A percentile compares a stretch with the other conserved stretches of the same genome.
These are phyloP conservation scores for Physaria fendleri DNA, from an alignment of 345 rosid species.

Conservation along the genomic window DNA sequence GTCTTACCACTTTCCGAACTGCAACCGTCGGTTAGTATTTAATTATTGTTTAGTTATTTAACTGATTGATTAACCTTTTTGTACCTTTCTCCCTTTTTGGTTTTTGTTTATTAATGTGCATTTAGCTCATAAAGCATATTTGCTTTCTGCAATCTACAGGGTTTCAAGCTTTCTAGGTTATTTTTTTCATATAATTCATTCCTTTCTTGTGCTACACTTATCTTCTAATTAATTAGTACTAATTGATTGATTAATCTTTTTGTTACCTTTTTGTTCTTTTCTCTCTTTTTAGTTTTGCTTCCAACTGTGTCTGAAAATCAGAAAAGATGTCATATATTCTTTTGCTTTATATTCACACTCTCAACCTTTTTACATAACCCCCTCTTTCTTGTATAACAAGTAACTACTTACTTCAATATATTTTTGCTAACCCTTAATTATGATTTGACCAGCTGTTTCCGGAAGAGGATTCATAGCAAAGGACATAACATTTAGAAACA, in stretches of 20 bases:
- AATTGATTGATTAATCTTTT: constrained; percentile 6
- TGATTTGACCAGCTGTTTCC: constrained; percentile 55
- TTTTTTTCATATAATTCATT: not conserved
- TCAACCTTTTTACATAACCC: not conserved
- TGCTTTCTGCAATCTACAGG: constrained; percentile 27
- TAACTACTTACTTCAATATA: not conserved
- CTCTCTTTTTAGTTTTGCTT: constrained; percentile 15
- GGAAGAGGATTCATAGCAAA: constrained; percentile 86
- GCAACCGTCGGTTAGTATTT: constrained; percentile 74
- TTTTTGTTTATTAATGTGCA: constrained; percentile 10
- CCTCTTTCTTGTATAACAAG: constrained; percentile 5
- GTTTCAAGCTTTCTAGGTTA: constrained; percentile 2
- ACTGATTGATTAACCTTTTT: constrained; percentile 11
- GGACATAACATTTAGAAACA: constrained; percentile 78
- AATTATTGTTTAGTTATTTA: constrained; percentile 7
- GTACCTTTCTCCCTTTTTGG: constrained; percentile 4
- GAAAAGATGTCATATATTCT: not conserved
- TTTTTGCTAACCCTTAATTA: not conserved
- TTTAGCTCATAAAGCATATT: constrained; percentile 18
- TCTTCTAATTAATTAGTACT: not conserved
- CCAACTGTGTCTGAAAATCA: not conserved
- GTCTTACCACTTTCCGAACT: constrained; percentile 93
- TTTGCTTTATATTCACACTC: not conserved
- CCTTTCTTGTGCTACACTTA: constrained; percentile 11
- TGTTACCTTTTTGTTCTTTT: constrained; percentile 8